Evolutionary conservation across 495 filamentous ascomycete species (phyloP).

Genomic region (Friedmanniomyces endolithicus): DNA sequence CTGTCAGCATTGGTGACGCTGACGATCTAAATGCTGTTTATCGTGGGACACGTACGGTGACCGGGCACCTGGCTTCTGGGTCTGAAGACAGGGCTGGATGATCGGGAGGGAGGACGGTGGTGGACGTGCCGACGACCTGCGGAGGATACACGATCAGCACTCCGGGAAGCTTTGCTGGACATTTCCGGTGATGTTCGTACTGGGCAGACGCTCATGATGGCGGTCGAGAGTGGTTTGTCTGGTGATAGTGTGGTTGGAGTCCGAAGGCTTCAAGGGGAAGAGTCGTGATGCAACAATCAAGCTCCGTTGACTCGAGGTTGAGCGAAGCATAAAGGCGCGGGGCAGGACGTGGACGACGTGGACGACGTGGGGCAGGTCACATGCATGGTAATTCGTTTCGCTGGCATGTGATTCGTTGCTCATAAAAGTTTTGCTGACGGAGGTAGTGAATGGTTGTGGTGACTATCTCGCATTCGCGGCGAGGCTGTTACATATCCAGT

Average conservation of each 20-base stretch:
- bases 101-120: constrained; percentile 15
- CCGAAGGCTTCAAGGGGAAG: too few species aligned
- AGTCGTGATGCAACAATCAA: too few species aligned
- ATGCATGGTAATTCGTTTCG: background rate
- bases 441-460: too few species aligned
- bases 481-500: too few species aligned
- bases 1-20: background rate
- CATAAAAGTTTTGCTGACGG: too few species aligned
- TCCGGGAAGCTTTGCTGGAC: background rate
- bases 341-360: too few species aligned
- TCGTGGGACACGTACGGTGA: background rate
- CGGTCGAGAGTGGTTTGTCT: background rate
- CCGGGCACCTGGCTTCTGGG: constrained; percentile 17
- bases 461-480: too few species aligned
- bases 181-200: background rate
- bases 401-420: background rate
- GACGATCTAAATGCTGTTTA: background rate
- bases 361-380: background rate
- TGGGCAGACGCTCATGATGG: constrained; percentile 6
- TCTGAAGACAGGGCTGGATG: constrained; percentile 12
- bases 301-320: too few species aligned
- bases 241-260: too few species aligned
- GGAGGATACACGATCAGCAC: background rate
- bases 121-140: constrained; percentile 8
- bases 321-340: background rate